A percentile compares a stretch with the other conserved stretches of the same genome.
These are phyloP conservation scores for Bipolaris oryzae DNA, from an alignment of 2,329 filamentous ascomycete species.

Conservation along the genomic window DNA sequence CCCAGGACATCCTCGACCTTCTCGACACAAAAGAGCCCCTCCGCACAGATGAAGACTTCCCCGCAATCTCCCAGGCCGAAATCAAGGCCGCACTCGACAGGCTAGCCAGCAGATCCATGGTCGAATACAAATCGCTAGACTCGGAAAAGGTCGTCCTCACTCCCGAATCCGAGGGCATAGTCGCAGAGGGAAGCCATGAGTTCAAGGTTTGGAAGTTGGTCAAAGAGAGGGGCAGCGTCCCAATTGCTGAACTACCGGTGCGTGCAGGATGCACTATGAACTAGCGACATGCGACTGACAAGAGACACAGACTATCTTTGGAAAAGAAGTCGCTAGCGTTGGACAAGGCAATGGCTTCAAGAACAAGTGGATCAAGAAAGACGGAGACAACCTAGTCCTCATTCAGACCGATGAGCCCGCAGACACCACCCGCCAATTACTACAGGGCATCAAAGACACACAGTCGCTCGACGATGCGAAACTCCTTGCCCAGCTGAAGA, in stretches of 20 bases:
- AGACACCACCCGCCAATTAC: constrained; percentile 77
- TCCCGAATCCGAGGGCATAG: constrained; percentile 78
- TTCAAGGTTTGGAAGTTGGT: constrained; percentile 59
- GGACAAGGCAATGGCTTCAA: constrained; percentile 96
- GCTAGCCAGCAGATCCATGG: constrained; percentile 82
- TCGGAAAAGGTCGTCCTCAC: constrained; percentile 78
- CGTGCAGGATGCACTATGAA: constrained; percentile 14
- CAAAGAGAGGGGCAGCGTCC: constrained; percentile 52
- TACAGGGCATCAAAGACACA: constrained; percentile 73
- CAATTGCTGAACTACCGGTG: constrained; percentile 56
- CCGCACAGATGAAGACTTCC: constrained; percentile 59
- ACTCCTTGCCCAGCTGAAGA: constrained; percentile 79
- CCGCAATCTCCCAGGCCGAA: constrained; percentile 52
- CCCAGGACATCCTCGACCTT: constrained; percentile 82
- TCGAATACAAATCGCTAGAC: constrained; percentile 83
- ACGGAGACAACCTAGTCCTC: constrained; percentile 58
- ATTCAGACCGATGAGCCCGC: constrained; percentile 72
- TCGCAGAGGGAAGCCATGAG: constrained; percentile 57
- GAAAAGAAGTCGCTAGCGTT: constrained; percentile 77
- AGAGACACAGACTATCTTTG: constrained; percentile 63
- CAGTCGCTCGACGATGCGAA: constrained; percentile 75
- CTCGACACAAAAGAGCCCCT: constrained; percentile 57
- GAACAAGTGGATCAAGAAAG: constrained; percentile 70
- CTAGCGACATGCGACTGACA: constrained; percentile 26
- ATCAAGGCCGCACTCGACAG: constrained; percentile 90